Base-by-base conservation (phyloP, 345 rosid genomes). In the rapeseed (Brassica napus) region DNA sequence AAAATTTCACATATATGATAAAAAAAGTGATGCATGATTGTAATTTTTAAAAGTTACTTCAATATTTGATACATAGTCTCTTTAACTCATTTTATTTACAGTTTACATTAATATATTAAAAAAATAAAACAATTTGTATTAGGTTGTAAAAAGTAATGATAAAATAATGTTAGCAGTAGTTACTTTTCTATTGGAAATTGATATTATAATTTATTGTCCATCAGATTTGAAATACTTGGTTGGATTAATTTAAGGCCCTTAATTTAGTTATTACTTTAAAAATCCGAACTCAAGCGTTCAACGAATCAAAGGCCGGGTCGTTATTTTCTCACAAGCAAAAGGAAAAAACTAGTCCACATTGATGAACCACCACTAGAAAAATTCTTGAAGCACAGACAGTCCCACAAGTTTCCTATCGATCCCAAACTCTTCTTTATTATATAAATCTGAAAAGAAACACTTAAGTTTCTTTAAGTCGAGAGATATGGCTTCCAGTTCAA, bases 311-410 rank as follows among this genome's bases (percentile, higher is more conserved):
- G 8, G 23, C 16, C 16, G 1, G 0, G 58, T 79, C n/a, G 3
- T 74, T 74, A 73, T 61, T 68, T 74, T 79, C 79, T 63, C 52
- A 79, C 82, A 16, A 69, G 79, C 60, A 54, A 68, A 52, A 63
- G 65, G 71, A 74, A 79, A 79, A 74, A 80, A 69, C 31, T 37
- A 28, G 68, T 23, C 75, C 71, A 69, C 79, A 30, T 69, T 74
- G 83, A 80, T 80, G 79, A 80, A 69, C 83, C 28, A 80, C 83
- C 79, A 80, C 79, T 80, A 18, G 79, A 73, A 80, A 30, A 74
- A 18, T 63, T 63, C 79, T 24, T 74, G 34, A 62, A 73, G 3
- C 31, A 52, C 74, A 59, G 52, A 52, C 73, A 59, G 52, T 49
- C 69, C 69, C 77, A 71, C 83, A 81, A 71, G 76, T 75, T 75